A percentile compares a stretch with the other conserved stretches of the same genome.
Conservation (phyloP, 2,329 filamentous ascomycete species). For the Xylariaceae sp. region DNA sequence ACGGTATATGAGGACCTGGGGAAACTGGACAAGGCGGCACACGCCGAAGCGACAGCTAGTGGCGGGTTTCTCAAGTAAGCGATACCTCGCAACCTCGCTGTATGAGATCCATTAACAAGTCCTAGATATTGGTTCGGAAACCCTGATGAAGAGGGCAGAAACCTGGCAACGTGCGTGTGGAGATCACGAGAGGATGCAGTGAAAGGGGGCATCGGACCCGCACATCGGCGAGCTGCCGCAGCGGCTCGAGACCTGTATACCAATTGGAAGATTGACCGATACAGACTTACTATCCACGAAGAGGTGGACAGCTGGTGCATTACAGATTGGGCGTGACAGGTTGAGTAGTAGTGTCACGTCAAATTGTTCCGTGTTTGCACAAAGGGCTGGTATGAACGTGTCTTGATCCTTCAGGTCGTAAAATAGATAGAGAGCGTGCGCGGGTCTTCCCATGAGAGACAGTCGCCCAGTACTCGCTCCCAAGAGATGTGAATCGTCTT, state of each 20-base stretch:
- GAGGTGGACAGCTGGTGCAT: constrained; percentile 60
- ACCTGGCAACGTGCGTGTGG: constrained; percentile 77
- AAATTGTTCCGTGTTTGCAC: constrained; percentile 22
- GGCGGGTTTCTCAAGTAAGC: constrained; percentile 75
- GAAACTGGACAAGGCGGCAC: constrained; percentile 69
- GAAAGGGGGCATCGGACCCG: constrained; percentile 54
- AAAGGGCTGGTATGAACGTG: constrained; percentile 12
- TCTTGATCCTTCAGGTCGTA: constrained; percentile 10
- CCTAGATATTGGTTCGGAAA: constrained; percentile 79
- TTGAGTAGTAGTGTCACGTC: constrained; percentile 24
- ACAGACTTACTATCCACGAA: constrained; percentile 63
- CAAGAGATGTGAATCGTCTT: constrained; percentile 1
- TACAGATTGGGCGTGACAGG: constrained; percentile 46
- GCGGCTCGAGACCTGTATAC: constrained; percentile 57
- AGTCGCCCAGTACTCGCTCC: constrained; percentile 8
- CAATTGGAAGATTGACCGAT: constrained; percentile 66
- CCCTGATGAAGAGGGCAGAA: constrained; percentile 63
- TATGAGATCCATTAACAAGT: constrained; percentile 21
- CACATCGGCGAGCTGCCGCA: constrained; percentile 60
- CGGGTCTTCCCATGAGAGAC: not conserved
- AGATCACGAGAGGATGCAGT: constrained; percentile 54
- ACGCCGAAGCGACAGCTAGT: constrained; percentile 71
- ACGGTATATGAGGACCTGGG: constrained; percentile 65
- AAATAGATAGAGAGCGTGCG: constrained; percentile 7
- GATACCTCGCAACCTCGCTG: constrained; percentile 16